Base-by-base conservation (phyloP, 768 basidiomycete genomes). In the Lyophyllum atratum region DNA sequence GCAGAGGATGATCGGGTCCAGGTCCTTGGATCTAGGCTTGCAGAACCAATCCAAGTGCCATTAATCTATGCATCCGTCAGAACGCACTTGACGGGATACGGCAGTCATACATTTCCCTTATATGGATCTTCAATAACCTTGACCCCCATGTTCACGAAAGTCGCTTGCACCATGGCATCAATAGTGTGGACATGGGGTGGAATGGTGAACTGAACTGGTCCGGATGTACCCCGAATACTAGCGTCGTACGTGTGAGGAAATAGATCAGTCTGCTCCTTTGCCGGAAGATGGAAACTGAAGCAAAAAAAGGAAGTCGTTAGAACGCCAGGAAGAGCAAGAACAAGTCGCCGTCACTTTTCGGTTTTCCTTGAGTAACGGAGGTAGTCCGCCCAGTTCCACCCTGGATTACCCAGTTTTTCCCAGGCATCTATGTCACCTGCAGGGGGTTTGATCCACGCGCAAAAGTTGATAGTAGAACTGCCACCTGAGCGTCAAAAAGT, bases 331-430 rank as follows among this genome's bases (percentile, higher is more conserved):
- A 17, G 7, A 47, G 19, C 3, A 22, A 25, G 24, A 26, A 14
- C 11, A 26, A 56, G 47, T 26, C 17, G 11, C n/a, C 61, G 70
- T 24, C 26, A 80, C 79, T 62, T 76, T 60, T 76, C 75, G 8
- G 70, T 63, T 50, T 70, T 74, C 56, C 67, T 68, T 4, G 70
- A 72, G 56, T 78, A 77, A 46, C 75, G 72, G 8, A 68, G 52
- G 51, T 72, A 78, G 19, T 75, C 71, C 0, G 70, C 63, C 80
- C 79, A 84, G 59, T 81, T 82, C 82, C 83, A 85, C 5, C 82
- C 82, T 1, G 73, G 71, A 55, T 84, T 84, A 6, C 83, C 83
- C n/a, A 85, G 70, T 50, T 70, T 69, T 61, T 83, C 82, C 47
- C 78, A 69, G 6, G 69, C 71, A 50, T 73, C 68, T 22, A 71